phyloP scores from a whole-genome alignment of 1,284 basidiomycete genomes.

The Ustilago hordei region DNA sequence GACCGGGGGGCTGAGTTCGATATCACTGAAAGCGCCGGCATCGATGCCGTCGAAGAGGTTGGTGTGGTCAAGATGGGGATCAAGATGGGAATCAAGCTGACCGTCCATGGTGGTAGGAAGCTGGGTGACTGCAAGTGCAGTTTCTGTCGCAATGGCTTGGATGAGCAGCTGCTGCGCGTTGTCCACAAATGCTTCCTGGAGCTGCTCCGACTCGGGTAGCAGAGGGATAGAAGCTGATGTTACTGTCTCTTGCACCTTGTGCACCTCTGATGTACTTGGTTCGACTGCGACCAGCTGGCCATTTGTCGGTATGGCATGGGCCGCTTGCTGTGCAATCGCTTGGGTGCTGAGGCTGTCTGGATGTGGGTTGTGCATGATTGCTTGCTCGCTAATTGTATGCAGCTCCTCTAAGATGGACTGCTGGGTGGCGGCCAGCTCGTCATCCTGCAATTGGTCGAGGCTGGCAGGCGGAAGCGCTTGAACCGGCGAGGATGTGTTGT shows the following conservation, averaged over 20 bases:
- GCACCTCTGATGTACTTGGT: too few species aligned
- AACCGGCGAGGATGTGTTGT: background rate
- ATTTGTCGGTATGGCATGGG: background rate
- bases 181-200: background rate
- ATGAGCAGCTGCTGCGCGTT: background rate
- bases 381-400: constrained; percentile 46
- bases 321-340: background rate
- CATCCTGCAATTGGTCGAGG: constrained; percentile 14
- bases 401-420: constrained; percentile 47
- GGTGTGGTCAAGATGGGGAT: constrained; percentile 16
- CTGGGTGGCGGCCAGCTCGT: constrained; percentile 43
- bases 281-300: background rate
- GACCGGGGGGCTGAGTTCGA: constrained; percentile 41
- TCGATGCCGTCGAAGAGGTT: constrained; percentile 47
- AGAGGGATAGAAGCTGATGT: background rate
- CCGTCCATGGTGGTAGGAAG: background rate
- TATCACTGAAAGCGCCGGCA: constrained; percentile 40
- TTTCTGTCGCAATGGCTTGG: background rate
- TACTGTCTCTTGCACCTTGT: background rate
- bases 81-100: constrained; percentile 16
- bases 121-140: background rate
- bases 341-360: background rate
- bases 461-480: background rate
- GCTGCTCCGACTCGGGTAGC: background rate
- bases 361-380: background rate